Evolutionary conservation across 805 yeast species (phyloP).

Genomic region (Suhomyces canberraensis): DNA sequence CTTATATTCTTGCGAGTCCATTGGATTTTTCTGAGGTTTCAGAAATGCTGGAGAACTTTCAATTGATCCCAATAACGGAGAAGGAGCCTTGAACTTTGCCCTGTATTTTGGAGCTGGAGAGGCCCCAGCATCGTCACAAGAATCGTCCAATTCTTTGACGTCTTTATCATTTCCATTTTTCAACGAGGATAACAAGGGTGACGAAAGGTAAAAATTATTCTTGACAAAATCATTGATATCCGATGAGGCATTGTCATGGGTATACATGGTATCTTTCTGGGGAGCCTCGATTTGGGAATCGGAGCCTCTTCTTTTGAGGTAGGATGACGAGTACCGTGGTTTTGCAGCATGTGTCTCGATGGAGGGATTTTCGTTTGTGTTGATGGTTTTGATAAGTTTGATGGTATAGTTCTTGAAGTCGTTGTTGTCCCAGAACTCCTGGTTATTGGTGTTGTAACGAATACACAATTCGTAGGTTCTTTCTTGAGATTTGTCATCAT

Average conservation of each 20-base stretch:
- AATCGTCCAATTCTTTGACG: background rate
- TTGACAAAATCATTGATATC: conserved; percentile 28
- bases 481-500: conserved; percentile 12
- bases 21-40: background rate
- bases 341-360: conserved; percentile 19
- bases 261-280: conserved; percentile 4
- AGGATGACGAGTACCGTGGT: conserved; percentile 41
- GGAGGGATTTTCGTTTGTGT: background rate
- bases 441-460: conserved; percentile 45
- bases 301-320: conserved; percentile 30
- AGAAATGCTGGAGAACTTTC: background rate
- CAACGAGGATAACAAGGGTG: conserved; percentile 32
- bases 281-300: conserved; percentile 20
- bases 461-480: conserved; percentile 50
- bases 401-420: conserved; percentile 54
- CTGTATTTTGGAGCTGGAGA: conserved; percentile 2
- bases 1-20: conserved; percentile 53
- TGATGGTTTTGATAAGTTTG: conserved; percentile 30
- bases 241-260: conserved; percentile 10
- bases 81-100: conserved; percentile 1
- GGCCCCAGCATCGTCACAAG: background rate
- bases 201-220: conserved; percentile 34
- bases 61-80: conserved; percentile 1
- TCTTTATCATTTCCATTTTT: background rate
- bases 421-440: conserved; percentile 81